Evolutionary conservation across 805 yeast species (phyloP).

Genomic region (Diddensiella caesifluorescens): DNA sequence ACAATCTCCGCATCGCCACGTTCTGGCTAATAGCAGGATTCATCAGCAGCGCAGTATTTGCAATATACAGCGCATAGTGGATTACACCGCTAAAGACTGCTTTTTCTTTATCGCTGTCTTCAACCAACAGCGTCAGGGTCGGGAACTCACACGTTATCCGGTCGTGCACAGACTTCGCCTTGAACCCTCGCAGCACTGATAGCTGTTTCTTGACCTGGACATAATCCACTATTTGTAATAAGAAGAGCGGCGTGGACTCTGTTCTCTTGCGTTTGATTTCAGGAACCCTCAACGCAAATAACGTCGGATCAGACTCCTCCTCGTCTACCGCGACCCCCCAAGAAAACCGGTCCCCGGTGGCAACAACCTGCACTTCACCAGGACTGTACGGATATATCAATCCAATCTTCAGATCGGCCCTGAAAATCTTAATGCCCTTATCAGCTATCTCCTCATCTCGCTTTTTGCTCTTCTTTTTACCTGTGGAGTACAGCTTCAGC

Average conservation of each 20-base stretch:
- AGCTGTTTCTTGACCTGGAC: not conserved
- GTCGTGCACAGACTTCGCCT: not conserved
- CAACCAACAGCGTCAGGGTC: constrained; percentile 2
- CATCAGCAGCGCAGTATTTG: constrained; percentile 11
- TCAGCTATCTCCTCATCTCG: not conserved
- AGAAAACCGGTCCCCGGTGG: not conserved
- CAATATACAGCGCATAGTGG: constrained; percentile 7
- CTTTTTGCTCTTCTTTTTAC: not conserved
- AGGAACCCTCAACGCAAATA: not conserved
- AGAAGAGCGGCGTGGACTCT: not conserved
- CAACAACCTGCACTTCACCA: not conserved
- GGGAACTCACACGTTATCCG: not conserved
- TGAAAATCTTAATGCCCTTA: not conserved
- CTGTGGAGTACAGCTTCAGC: too few species aligned
- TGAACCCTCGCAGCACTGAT: not conserved
- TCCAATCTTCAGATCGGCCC: constrained; percentile 5
- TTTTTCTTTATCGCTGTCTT: not conserved
- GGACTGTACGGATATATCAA: constrained; percentile 2
- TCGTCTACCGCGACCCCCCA: not conserved
- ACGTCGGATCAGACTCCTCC: constrained; percentile 3
- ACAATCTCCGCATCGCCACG: constrained; percentile 9
- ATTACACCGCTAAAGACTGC: constrained; percentile 9
- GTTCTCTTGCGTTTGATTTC: constrained; percentile 1
- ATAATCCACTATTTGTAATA: not conserved
- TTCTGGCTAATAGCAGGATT: constrained; percentile 8